Conservation (phyloP, 1,284 basidiomycete species). For the Cryptococcus sp. region DNA sequence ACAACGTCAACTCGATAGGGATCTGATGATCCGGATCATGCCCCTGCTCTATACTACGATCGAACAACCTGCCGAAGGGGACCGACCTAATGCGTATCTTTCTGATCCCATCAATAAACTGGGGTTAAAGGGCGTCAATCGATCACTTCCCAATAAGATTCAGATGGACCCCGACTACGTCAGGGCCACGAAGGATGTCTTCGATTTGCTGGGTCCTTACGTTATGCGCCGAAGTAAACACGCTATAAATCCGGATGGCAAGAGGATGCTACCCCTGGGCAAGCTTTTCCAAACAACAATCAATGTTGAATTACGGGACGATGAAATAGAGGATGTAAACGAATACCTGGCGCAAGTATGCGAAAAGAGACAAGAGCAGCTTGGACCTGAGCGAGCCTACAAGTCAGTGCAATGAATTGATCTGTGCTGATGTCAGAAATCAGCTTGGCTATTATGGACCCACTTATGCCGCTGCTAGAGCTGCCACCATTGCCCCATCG, state of each 20-base stretch:
- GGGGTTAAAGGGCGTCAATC: too few species aligned
- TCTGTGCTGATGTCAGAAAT: not conserved
- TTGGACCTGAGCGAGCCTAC: not conserved
- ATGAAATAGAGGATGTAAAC: not conserved
- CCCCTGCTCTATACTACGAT: too few species aligned
- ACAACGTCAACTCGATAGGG: too few species aligned
- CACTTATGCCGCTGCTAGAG: not conserved
- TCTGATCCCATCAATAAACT: too few species aligned
- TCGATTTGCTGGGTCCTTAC: not conserved
- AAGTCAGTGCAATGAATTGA: not conserved
- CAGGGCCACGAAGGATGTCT: not conserved
- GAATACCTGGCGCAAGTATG: not conserved
- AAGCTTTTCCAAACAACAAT: not conserved
- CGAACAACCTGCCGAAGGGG: too few species aligned
- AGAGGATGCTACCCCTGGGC: not conserved
- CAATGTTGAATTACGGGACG: not conserved
- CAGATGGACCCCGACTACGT: too few species aligned
- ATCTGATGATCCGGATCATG: too few species aligned
- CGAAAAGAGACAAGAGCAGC: not conserved
- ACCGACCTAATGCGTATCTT: too few species aligned
- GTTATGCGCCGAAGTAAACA: not conserved
- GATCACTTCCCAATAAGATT: too few species aligned
- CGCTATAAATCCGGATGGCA: not conserved
- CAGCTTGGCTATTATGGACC: not conserved
- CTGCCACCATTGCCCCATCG: not conserved